Conservation (phyloP, 441 rosid species). For the Isatis lusitanica region DNA sequence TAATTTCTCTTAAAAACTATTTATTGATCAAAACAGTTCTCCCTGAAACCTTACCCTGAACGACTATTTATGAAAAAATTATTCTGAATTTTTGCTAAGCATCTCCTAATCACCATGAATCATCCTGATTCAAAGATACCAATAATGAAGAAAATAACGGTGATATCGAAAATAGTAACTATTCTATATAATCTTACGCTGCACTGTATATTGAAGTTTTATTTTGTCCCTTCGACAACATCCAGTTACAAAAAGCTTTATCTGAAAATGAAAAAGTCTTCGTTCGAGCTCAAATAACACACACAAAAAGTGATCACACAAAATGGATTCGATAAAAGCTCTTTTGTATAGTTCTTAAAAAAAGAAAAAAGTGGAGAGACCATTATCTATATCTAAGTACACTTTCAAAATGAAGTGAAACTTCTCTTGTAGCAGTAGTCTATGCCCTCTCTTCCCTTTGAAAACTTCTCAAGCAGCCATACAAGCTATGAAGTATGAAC, state of each 20-base stretch:
- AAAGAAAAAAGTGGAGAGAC: not conserved
- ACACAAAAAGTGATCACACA: conserved; percentile 1
- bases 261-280: conserved; percentile 1
- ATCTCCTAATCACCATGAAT: no score
- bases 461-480: conserved; percentile 19
- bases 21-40: not conserved
- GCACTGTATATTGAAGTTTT: not conserved
- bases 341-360: not conserved
- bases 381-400: conserved; percentile 23
- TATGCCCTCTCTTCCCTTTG: conserved; percentile 11
- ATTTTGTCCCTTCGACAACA: not conserved
- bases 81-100: no score
- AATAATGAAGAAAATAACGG: no score
- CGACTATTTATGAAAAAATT: not conserved
- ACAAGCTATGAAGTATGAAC: conserved; percentile 1
- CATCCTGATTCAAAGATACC: no score
- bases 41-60: not conserved
- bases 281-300: conserved; percentile 3
- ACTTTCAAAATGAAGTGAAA: conserved; percentile 9
- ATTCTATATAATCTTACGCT: not conserved
- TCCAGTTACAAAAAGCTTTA: conserved; percentile 1
- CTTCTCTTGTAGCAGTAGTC: conserved; percentile 17
- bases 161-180: not conserved
- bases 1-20: not conserved
- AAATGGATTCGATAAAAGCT: conserved; percentile 7